Percentiles rank a stretch among this genome's conserved stretches.
Conservation (phyloP, 2,329 filamentous ascomycete genomes). For the Colletotrichum orbiculare region DNA sequence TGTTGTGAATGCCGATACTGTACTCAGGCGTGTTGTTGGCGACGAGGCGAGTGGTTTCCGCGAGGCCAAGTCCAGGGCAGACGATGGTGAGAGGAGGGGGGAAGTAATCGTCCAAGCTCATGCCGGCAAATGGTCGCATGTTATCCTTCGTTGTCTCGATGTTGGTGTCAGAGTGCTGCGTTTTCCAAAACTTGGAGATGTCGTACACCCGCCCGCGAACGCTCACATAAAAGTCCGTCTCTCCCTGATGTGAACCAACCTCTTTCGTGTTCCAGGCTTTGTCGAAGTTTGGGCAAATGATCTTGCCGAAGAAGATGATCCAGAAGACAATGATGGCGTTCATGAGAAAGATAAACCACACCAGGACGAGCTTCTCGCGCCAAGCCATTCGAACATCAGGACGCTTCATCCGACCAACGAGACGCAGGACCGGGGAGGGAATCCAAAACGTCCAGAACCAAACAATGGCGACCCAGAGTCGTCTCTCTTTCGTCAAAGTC, state of each 20-base stretch:
- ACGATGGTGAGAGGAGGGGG: slow-evolving; percentile 78
- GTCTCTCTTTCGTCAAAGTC: slow-evolving; percentile 70
- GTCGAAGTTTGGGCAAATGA: slow-evolving; percentile 91
- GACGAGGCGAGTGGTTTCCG: slow-evolving; percentile 65
- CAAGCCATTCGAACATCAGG: slow-evolving; percentile 97
- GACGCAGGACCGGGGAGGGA: slow-evolving; percentile 84
- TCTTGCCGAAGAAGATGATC: slow-evolving; percentile 85
- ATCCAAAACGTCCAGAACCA: slow-evolving; percentile 96
- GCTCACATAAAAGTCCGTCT: slow-evolving; percentile 86
- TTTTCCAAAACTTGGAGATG: slow-evolving; percentile 86
- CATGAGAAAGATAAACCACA: slow-evolving; percentile 81
- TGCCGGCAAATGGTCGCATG: slow-evolving; percentile 84
- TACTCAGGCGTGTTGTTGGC: slow-evolving; percentile 73
- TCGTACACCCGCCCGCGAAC: slow-evolving; percentile 93
- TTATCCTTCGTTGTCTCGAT: slow-evolving; percentile 68
- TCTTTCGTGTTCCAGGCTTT: slow-evolving; percentile 85
- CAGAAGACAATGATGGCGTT: slow-evolving; percentile 90
- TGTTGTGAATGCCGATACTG: slow-evolving; percentile 72
- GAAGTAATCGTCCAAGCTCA: slow-evolving; percentile 88
- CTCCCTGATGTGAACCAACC: slow-evolving; percentile 76
- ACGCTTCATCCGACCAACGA: slow-evolving; percentile 92
- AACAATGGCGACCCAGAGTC: slow-evolving; percentile 82
- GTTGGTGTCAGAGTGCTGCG: slow-evolving; percentile 81
- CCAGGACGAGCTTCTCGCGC: slow-evolving; percentile 92
- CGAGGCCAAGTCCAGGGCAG: slow-evolving; percentile 78